Conservation (phyloP, 2,329 filamentous ascomycete genomes). For the Penicillium sp. region DNA sequence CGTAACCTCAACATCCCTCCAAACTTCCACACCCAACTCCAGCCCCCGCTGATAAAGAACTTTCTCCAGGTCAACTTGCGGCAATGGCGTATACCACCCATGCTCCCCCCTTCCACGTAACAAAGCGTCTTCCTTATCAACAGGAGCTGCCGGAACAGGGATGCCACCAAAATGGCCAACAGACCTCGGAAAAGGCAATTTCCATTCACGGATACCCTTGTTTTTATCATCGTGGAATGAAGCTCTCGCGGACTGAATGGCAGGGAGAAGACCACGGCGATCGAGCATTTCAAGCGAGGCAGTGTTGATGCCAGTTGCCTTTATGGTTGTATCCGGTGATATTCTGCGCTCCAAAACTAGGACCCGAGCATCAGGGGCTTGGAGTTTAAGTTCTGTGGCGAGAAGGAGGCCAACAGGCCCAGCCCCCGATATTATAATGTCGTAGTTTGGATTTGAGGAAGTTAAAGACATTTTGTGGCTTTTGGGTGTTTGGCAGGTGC, state of each 20-base stretch:
- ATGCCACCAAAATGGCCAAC: constrained; percentile 33
- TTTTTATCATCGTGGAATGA: neutral
- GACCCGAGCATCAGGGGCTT: constrained; percentile 29
- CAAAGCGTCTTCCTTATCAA: neutral
- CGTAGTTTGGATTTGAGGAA: constrained; percentile 1
- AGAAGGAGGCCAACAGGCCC: constrained; percentile 19
- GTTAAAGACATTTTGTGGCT: neutral
- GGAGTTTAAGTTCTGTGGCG: constrained; percentile 38
- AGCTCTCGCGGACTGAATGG: neutral
- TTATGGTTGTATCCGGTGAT: constrained; percentile 28
- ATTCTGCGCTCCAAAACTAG: constrained; percentile 37
- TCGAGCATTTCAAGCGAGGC: constrained; percentile 38
- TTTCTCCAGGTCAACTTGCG: constrained; percentile 5
- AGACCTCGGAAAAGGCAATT: constrained; percentile 19
- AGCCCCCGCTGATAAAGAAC: neutral
- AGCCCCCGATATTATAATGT: constrained; percentile 16
- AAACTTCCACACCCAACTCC: constrained; percentile 6
- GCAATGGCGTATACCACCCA: neutral
- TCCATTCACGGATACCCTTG: constrained; percentile 4
- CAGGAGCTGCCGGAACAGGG: constrained; percentile 17
- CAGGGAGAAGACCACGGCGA: constrained; percentile 39
- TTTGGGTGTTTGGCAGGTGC: neutral
- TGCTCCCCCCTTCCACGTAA: neutral
- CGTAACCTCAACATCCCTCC: neutral
- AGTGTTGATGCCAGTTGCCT: constrained; percentile 35